A percentile compares a stretch with the other conserved stretches of the same genome.
Conservation (phyloP, 2,329 filamentous ascomycete genomes). For the Diplodia corticola region DNA sequence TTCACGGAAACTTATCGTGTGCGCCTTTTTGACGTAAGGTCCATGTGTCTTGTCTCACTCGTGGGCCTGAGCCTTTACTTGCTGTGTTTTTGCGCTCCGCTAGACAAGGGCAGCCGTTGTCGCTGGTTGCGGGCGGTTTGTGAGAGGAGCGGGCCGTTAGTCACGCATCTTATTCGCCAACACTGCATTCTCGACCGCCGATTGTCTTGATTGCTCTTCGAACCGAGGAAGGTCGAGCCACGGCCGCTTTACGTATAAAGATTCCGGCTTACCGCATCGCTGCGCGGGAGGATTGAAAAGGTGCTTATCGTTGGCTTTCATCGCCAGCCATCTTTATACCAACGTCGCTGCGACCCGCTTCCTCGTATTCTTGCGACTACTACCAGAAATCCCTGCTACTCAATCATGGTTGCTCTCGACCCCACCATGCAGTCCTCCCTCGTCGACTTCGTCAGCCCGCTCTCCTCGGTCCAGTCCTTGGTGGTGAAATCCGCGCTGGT, state of each 20-base stretch:
- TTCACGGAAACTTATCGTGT: background rate
- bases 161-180: background rate
- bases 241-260: background rate
- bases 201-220: background rate
- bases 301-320: background rate
- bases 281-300: background rate
- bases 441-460: constrained; percentile 2
- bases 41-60: background rate
- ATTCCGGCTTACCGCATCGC: background rate
- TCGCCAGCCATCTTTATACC: background rate
- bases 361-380: background rate
- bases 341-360: background rate
- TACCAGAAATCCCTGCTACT: background rate
- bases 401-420: background rate
- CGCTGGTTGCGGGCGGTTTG: background rate
- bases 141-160: background rate
- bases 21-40: background rate
- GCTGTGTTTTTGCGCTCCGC: background rate
- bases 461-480: constrained; percentile 6
- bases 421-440: background rate
- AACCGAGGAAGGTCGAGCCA: background rate
- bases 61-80: background rate
- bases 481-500: constrained; percentile 3
- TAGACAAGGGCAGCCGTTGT: background rate
- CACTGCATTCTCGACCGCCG: background rate